phyloP scores from a whole-genome alignment of 345 rosid species.

The Durio zibethinus region DNA sequence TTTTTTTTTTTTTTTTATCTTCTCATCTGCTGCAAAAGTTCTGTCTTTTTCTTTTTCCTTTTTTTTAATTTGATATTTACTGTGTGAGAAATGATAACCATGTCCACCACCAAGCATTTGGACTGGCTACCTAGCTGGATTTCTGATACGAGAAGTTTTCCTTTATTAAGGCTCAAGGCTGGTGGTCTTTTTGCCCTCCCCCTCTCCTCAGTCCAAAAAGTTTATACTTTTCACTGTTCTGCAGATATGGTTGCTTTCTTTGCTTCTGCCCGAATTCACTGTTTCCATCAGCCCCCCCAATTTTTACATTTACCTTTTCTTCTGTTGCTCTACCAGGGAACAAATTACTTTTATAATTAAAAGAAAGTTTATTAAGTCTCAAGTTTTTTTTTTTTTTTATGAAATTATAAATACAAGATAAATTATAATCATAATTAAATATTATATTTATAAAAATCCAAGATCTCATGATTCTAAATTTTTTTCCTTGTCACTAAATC shows the following conservation, averaged over 20 bases:
- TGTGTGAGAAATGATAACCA: background rate
- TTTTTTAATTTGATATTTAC: background rate
- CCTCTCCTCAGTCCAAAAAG: background rate
- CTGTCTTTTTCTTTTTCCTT: background rate
- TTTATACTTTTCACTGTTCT: background rate
- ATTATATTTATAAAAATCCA: no score
- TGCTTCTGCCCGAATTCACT: background rate
- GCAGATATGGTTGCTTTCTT: background rate
- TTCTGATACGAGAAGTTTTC: background rate
- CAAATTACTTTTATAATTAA: background rate
- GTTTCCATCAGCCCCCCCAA: background rate
- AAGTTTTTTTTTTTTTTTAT: no score
- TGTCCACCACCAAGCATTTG: background rate
- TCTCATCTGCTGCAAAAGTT: background rate
- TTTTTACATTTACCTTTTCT: background rate
- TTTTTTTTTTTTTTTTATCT: background rate
- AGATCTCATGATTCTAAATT: no score
- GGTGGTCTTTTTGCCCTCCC: background rate
- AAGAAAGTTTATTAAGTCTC: background rate
- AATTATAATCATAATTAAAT: no score
- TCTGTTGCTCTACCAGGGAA: background rate
- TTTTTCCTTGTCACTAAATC: no score
- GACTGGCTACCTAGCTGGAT: background rate
- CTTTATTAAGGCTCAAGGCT: background rate
- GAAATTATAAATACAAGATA: no score